Base-by-base conservation (phyloP, 2,329 filamentous ascomycete species). In the Calonectria ilicicola region DNA sequence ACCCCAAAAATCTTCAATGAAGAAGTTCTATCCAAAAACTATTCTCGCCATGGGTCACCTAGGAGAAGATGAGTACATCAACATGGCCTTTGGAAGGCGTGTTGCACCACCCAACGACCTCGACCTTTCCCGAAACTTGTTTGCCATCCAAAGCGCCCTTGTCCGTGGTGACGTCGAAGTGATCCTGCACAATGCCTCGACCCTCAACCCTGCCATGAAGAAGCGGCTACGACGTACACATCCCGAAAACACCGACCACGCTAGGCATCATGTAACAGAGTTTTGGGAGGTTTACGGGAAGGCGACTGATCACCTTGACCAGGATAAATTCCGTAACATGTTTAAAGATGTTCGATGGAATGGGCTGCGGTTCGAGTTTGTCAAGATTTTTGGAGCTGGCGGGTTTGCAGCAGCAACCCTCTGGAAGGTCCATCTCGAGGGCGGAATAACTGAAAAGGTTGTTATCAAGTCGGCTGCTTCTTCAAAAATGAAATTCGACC, bases 321-420 rank as follows among this genome's bases (percentile, higher is more conserved):
- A 32, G 2, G 21, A 35, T 3, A 21, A 49, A 2, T 26, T 49
- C 3, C 15, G 46, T 32, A 5, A 19, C 3, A 51, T 44, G 62
- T 63, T 78, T 32, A 42, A 32, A 4, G 51, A 35, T 5, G 17
- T 4, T 9, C 14, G 17, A 6, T 80, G 75, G 72, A 9, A 60
- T 5, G 81, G 79, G n/a, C 72, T 80, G 23, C 60, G 60, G 15
- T 72, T 82, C 44, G 69, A 68, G 15, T 80, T 82, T 47, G 53
- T 77, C 63, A 81, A 76, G 58, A 51, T 82, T 38, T 67, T 82
- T 35, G 80, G 74, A n/a, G 26, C 40, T 14, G 81, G 81, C n/a
- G 79, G 80, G 5, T 75, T 73, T 10, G 81, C 80, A 27, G 77
- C 75, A 19, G 79, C 74, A 9, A 73, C 75, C 9, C 60, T 82